These are phyloP conservation scores for Cyclotella atomus DNA, from an alignment of 108 stramenopile species.

Conservation along the genomic window DNA sequence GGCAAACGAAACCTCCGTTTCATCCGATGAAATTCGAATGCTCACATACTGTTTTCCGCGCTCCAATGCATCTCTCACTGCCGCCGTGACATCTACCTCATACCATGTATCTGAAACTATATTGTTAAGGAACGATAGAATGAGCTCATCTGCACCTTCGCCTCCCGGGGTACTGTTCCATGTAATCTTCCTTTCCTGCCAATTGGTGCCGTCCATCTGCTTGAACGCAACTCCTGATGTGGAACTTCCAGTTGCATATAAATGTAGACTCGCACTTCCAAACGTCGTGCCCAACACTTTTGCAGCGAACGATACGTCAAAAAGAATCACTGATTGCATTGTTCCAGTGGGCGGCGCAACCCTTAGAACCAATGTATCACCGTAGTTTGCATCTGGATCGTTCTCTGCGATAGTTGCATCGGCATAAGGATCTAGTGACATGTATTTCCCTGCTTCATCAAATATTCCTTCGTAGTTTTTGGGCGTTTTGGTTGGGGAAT, in stretches of 20 bases:
- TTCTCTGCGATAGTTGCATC: constrained; percentile 32
- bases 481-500: background rate
- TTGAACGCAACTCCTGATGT: constrained; percentile 35
- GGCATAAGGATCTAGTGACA: constrained; percentile 24
- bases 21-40: constrained; percentile 35
- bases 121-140: constrained; percentile 31
- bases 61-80: constrained; percentile 39
- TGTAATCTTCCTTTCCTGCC: constrained; percentile 28
- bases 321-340: constrained; percentile 43
- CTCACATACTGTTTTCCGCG: constrained; percentile 25
- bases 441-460: constrained; percentile 24
- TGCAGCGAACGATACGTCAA: constrained; percentile 32
- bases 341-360: constrained; percentile 11
- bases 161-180: constrained; percentile 43
- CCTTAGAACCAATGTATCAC: constrained; percentile 19
- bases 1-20: constrained; percentile 26
- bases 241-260: constrained; percentile 27
- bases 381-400: constrained; percentile 28
- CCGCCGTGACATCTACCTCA: constrained; percentile 38
- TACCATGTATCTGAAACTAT: constrained; percentile 37
- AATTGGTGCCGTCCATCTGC: constrained; percentile 37
- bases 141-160: constrained; percentile 35
- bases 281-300: constrained; percentile 14
- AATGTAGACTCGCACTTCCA: constrained; percentile 26
- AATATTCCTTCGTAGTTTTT: constrained; percentile 17